A percentile compares a stretch with the other conserved stretches of the same genome.
These are phyloP conservation scores for Eleusine indica DNA, from an alignment of 176 grass and related monocot species.

Conservation along the genomic window DNA sequence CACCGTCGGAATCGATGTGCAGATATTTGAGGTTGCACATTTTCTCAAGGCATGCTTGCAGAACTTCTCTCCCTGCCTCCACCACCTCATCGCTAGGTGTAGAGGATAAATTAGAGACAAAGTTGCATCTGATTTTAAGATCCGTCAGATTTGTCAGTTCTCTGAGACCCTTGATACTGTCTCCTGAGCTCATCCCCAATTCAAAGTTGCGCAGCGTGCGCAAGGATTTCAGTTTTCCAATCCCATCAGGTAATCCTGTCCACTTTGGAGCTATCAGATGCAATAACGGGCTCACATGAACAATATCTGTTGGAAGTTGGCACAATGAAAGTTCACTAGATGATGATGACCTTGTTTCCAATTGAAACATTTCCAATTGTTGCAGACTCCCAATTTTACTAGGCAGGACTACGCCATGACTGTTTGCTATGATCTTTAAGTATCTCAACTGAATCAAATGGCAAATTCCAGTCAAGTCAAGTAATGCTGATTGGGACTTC, in stretches of 20 bases:
- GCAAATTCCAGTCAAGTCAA: neutral
- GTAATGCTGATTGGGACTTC: neutral
- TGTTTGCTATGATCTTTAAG: neutral
- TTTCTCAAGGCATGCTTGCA: neutral
- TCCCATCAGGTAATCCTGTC: neutral
- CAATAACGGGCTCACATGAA: neutral
- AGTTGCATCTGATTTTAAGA: neutral
- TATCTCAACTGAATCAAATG: neutral
- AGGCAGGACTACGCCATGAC: neutral
- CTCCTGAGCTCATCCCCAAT: neutral
- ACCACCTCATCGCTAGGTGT: no score
- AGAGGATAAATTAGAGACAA: neutral
- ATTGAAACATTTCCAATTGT: neutral
- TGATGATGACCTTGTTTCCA: neutral
- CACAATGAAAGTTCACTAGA: no score
- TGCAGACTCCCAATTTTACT: neutral
- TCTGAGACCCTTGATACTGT: neutral
- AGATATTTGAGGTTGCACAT: neutral
- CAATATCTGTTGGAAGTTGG: neutral
- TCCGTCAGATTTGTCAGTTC: neutral
- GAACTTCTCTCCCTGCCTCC: no score
- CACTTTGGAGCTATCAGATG: neutral
- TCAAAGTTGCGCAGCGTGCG: neutral
- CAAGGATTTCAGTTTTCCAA: conserved; percentile 12
- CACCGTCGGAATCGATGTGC: rapidly evolving